phyloP scores from a whole-genome alignment of 495 filamentous ascomycete genomes.

The Podospora conica region DNA sequence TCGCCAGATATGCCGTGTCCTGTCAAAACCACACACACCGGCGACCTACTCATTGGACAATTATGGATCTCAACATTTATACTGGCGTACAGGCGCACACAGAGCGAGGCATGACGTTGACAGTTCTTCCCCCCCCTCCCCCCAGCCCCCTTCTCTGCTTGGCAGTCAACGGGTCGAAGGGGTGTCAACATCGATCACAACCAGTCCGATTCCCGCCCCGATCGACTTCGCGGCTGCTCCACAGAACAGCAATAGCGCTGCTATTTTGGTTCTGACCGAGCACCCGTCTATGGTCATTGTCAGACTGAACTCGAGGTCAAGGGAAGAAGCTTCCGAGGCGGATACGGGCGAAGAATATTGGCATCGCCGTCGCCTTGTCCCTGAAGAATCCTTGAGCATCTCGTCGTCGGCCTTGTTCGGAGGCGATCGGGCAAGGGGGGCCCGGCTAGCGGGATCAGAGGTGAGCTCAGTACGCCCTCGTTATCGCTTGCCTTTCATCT shows the following conservation, averaged over 20 bases:
- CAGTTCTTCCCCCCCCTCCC: background rate
- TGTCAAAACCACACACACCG: background rate
- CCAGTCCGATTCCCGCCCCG: background rate
- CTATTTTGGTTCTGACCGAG: background rate
- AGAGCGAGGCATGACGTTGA: background rate
- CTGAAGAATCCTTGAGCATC: background rate
- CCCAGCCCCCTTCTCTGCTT: background rate
- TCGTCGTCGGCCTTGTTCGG: background rate
- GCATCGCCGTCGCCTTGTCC: background rate
- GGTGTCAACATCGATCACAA: conserved; percentile 1
- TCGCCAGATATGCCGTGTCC: background rate
- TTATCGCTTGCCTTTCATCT: background rate
- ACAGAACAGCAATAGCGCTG: background rate
- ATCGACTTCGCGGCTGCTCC: background rate
- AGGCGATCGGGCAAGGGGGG: background rate
- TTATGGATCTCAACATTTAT: background rate
- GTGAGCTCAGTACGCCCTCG: background rate
- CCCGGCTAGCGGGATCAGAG: conserved; percentile 1
- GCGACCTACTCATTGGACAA: background rate
- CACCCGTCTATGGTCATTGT: background rate
- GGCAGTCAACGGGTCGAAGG: background rate
- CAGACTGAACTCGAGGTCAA: background rate
- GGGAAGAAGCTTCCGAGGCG: background rate
- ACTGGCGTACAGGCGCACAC: background rate
- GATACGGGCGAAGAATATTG: background rate